Percentiles rank a stretch among this genome's conserved stretches.
Conservation (phyloP, 2,329 filamentous ascomycete species). For the Lachnellula cervina region DNA sequence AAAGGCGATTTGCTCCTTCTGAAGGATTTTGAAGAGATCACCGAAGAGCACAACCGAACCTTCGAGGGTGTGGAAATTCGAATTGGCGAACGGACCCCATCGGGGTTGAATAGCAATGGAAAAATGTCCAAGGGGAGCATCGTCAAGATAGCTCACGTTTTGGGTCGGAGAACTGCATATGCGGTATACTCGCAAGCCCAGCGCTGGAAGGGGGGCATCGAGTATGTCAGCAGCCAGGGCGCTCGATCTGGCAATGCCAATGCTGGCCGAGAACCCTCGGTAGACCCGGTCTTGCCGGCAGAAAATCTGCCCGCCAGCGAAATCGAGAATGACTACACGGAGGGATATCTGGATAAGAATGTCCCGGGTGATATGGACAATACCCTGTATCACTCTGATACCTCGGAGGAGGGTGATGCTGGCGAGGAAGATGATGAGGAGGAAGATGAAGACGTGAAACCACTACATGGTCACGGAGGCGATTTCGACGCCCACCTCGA, state of each 20-base stretch:
- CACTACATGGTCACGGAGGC: neutral
- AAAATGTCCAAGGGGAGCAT: neutral
- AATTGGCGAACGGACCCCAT: neutral
- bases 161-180: neutral
- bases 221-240: neutral
- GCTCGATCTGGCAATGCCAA: too few relatives aligned
- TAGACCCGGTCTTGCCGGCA: too few relatives aligned
- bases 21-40: neutral
- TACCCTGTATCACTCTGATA: neutral
- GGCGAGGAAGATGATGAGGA: neutral
- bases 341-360: too few relatives aligned
- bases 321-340: too few relatives aligned
- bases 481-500: neutral
- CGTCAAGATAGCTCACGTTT: neutral
- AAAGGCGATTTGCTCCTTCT: neutral
- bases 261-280: too few relatives aligned
- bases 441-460: neutral
- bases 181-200: neutral
- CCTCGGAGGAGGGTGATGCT: neutral
- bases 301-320: too few relatives aligned
- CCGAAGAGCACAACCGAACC: neutral
- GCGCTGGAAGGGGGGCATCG: neutral
- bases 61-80: neutral
- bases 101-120: neutral
- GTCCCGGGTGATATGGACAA: too few relatives aligned